Percentiles rank a stretch among this genome's conserved stretches.
phyloP scores from a whole-genome alignment of 2,329 filamentous ascomycete genomes.

The Verticillium nubilum region DNA sequence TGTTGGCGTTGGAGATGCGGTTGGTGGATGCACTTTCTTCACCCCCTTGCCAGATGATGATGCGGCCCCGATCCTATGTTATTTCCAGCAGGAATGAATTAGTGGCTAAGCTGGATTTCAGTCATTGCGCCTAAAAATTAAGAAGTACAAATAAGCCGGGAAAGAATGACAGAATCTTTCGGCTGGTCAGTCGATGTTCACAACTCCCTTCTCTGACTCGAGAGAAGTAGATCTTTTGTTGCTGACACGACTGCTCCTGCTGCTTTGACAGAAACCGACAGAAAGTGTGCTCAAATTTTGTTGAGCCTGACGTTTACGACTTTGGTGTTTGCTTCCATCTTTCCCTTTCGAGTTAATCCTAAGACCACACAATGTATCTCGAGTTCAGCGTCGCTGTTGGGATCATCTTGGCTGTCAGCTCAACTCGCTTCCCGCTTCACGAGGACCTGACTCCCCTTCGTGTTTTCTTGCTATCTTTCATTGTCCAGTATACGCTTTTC shows the following conservation, averaged over 20 bases:
- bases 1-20: background rate
- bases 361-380: background rate
- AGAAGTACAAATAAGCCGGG: background rate
- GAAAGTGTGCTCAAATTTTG: too few species aligned
- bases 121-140: background rate
- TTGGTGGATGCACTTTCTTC: background rate
- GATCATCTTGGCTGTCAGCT: background rate
- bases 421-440: background rate
- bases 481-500: constrained; percentile 10
- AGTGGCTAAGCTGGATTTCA: background rate
- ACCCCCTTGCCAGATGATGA: background rate
- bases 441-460: background rate
- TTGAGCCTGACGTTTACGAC: too few species aligned
- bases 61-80: background rate
- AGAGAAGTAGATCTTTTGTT: background rate
- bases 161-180: background rate
- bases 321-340: too few species aligned
- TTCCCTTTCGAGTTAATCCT: background rate
- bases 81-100: background rate
- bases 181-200: background rate
- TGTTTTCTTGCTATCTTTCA: background rate
- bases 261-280: too few species aligned
- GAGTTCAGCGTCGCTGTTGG: background rate
- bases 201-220: background rate
- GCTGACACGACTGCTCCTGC: background rate